Base-by-base conservation (phyloP, 2,329 filamentous ascomycete species). In the Aspergillus costaricaensis region DNA sequence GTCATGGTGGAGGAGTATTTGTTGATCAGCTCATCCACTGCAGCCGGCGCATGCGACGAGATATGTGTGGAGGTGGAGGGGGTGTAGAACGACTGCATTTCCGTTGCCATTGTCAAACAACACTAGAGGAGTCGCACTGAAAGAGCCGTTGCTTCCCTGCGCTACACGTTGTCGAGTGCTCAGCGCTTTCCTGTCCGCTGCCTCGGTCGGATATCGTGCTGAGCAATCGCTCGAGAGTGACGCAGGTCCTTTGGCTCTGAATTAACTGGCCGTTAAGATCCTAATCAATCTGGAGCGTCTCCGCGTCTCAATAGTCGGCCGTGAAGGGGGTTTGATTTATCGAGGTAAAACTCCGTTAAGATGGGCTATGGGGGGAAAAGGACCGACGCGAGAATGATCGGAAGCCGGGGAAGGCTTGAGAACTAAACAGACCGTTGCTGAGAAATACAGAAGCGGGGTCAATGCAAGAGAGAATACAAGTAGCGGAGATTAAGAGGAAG, bases 41-140 rank as follows among this genome's bases (percentile, higher is more conserved):
- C 67, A 7, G 69, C 61, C 19, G 71, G 68, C 27, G 70, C 68
- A 61, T 71, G 72, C 7, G 72, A 66, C 21, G 70, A 70, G 52
- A 72, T 68, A 38, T 70, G 69, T 5, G 67, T 58, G 9, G 72
- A 64, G 32, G 71, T 67, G 14, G 73, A 63, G 19, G 71, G 63
- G 10, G 73, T 75, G 60, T 75, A 76, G 58, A 72, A 73, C 47
- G 74, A 70, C 54, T 71, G 73, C 65, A 74, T 70, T 61, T 75
- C 69, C 61, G 72, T 69, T 15, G 72, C 61, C 71, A 73, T 74
- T 55, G 58, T 57, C 41, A 21, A 58, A 50, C 12, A 5, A 43
- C 19, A 14, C 32, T 32, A 36, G 27, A 21, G 10, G 27, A 17
- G 17, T 55, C 8, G 17, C 25, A 55, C 10, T 44, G 25, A 12